These are phyloP conservation scores for Dictyostelium gargantuum DNA, from an alignment of 208 protist species.

Conservation along the genomic window DNA sequence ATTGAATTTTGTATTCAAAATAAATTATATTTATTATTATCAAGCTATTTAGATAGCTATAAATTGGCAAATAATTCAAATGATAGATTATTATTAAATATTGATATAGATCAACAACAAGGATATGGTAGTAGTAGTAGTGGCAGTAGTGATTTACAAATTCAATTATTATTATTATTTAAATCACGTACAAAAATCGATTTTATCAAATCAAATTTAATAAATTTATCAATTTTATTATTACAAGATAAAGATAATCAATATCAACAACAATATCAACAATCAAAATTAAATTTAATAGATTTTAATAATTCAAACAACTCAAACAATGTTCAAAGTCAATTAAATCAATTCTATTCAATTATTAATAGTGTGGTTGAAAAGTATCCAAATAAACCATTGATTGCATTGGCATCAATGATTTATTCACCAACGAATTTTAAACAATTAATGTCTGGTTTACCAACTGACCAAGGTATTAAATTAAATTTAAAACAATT, in stretches of 20 bases:
- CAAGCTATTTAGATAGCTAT: constrained; percentile 31
- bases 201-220: background rate
- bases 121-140: no score
- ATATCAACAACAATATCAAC: background rate
- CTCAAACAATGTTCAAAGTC: background rate
- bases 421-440: background rate
- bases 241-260: background rate
- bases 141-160: background rate
- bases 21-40: background rate
- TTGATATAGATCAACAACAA: background rate
- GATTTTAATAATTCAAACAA: background rate
- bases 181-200: background rate
- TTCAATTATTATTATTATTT: constrained; percentile 24
- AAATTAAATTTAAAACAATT: background rate
- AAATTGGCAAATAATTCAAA: background rate
- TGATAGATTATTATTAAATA: background rate
- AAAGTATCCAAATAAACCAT: background rate
- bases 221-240: background rate
- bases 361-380: background rate
- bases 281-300: background rate
- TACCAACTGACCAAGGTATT: background rate
- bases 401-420: background rate
- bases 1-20: constrained; percentile 59
- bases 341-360: background rate
- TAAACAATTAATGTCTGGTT: background rate